Percentiles rank a stretch among this genome's conserved stretches.
These are phyloP conservation scores for Bryoerythrophyllum caledonicum DNA, from an alignment of 225 moss, liverwort and hornwort species.

Conservation along the genomic window DNA sequence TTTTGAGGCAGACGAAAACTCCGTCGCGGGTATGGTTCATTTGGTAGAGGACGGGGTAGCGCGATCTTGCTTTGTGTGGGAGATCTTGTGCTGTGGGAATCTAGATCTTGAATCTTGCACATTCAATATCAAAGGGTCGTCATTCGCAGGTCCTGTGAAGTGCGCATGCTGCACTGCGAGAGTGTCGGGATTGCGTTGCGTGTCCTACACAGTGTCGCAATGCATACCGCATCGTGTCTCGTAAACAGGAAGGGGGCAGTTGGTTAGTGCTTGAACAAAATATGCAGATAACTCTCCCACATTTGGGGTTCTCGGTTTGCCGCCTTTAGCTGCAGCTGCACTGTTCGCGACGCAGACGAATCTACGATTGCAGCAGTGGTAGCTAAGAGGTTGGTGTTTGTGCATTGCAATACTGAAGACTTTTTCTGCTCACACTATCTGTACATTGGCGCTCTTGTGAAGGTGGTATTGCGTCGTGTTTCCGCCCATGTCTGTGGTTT, in stretches of 20 bases:
- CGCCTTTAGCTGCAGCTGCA: not conserved
- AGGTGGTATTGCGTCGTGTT: not conserved
- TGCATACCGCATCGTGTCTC: not conserved
- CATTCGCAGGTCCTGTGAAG: not conserved
- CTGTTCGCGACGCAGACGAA: not conserved
- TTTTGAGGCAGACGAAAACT: not conserved
- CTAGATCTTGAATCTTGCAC: slow-evolving; percentile 29
- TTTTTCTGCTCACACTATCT: not conserved
- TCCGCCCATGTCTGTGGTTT: not conserved
- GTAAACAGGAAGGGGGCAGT: not conserved
- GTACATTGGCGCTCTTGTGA: not conserved
- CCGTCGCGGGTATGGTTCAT: not conserved
- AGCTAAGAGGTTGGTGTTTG: too few relatives aligned
- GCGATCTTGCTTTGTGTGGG: not conserved
- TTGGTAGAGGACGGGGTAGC: not conserved
- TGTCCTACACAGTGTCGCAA: not conserved
- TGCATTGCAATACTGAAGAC: slow-evolving; percentile 1
- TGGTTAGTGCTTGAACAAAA: not conserved
- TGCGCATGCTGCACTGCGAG: not conserved
- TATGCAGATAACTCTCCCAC: not conserved
- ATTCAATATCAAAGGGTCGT: not conserved
- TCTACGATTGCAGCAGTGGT: not conserved
- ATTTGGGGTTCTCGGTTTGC: not conserved
- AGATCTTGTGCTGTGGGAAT: not conserved
- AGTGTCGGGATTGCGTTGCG: not conserved